These are phyloP conservation scores for Brassica napus DNA, from an alignment of 345 rosid genomes.

Conservation along the genomic window DNA sequence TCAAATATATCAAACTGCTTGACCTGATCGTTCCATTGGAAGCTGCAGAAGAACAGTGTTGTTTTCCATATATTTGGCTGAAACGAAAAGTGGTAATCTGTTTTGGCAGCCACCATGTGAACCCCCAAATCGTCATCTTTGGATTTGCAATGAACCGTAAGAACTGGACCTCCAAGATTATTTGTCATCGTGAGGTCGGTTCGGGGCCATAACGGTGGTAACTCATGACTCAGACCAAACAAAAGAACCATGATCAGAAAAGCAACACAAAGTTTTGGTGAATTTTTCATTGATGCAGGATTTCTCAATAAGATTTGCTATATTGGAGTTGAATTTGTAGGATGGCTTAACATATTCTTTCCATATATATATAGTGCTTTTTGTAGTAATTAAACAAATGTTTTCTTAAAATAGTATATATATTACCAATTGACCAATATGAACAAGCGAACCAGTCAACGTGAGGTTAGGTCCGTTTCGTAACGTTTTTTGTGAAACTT, in stretches of 20 bases:
- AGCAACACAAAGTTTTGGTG: background rate
- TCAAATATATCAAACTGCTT: conserved; percentile 19
- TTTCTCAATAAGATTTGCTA: background rate
- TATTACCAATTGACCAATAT: background rate
- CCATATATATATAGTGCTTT: background rate
- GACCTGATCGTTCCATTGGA: conserved; percentile 6
- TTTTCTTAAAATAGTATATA: background rate
- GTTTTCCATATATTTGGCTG: conserved; percentile 16
- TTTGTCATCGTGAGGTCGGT: conserved; percentile 13
- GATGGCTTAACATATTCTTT: background rate
- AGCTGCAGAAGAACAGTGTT: conserved; percentile 25
- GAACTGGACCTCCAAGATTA: conserved; percentile 5
- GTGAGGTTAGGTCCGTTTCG: background rate
- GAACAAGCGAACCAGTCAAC: background rate
- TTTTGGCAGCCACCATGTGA: background rate
- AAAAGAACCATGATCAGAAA: background rate
- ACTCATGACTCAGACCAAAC: background rate
- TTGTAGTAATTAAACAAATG: background rate
- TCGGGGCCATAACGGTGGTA: background rate
- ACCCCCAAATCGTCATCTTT: conserved; percentile 19
- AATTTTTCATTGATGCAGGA: conserved; percentile 1
- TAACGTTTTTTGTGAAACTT: background rate
- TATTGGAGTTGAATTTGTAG: background rate
- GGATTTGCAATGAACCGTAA: conserved; percentile 27
- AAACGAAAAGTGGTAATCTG: conserved; percentile 2